Evolutionary conservation across 305 asterid genomes (phyloP), one percentile per base, ranked within the genome.

Genomic region (Ajuga reptans): DNA sequence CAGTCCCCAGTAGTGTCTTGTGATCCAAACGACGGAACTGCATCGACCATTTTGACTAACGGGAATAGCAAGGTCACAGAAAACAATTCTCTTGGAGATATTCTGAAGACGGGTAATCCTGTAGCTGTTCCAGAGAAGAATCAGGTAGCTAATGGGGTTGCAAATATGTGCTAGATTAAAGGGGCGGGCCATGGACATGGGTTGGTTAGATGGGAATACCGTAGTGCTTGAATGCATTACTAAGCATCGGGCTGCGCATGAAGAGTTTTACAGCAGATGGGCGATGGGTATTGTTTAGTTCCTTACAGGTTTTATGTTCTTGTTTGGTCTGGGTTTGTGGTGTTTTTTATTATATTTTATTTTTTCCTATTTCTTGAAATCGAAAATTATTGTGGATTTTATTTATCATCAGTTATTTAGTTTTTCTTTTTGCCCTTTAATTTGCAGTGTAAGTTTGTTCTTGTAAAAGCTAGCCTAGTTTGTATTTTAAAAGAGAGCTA

Each of bases 91-190:
- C n/a, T 27, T 29, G 54, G 57, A 57, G 57, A 9, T 42, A n/a
- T 42, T 47, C 34, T 6, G 75, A 7, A 68, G 78, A 71, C 55
- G 10, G 65, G 6, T 14, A 11, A 21, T 45, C n/a, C n/a, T n/a
- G 68, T 68, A 16, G 59, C 71, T 64, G 55, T 78, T 24, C 42
- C 80, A 3, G 85, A 83, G 75, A 74, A 66, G 41, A 74, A 68
- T 14, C 16, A 66, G 27, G 21, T 72, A 39, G 75, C 71, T 11
- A 75, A 79, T 31, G 84, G 77, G 12, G 70, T 66, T 50, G 72
- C 78, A 14, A 82, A 77, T 71, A 79, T 81, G 31, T 80, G 84
- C 80, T 80, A 83, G 77, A 52, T 76, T 61, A 17, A 27, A 45
- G 51, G 82, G 73, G 72, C 31, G 34, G 59, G 11, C 65, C 17